Conservation (phyloP, 768 basidiomycete genomes). For the Suillus variegatus region DNA sequence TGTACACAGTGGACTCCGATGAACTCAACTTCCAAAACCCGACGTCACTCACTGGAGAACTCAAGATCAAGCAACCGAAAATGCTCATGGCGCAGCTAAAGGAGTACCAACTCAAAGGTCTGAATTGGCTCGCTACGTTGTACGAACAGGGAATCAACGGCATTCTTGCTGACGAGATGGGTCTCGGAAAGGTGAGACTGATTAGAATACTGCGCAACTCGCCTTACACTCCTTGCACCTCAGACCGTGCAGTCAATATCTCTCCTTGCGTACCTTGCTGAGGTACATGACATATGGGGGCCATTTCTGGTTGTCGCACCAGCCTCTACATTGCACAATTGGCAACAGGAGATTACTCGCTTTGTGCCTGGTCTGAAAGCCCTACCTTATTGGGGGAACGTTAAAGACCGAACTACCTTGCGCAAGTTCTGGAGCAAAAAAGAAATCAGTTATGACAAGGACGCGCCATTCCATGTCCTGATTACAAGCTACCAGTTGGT, state of each 20-base stretch:
- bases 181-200: slow-evolving; percentile 73
- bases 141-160: slow-evolving; percentile 99
- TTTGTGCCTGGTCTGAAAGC: slow-evolving; percentile 95
- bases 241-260: slow-evolving; percentile 99
- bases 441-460: slow-evolving; percentile 91
- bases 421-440: slow-evolving; percentile 99
- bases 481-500: slow-evolving; percentile 98
- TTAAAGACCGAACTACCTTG: slow-evolving; percentile 91
- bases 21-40: slow-evolving; percentile 99
- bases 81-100: slow-evolving; percentile 97
- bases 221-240: slow-evolving; percentile 4
- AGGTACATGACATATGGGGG: slow-evolving; percentile 98
- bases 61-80: slow-evolving; percentile 88
- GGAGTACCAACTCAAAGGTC: slow-evolving; percentile 96
- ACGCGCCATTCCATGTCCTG: slow-evolving; percentile 94
- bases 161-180: slow-evolving; percentile 99
- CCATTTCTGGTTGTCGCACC: slow-evolving; percentile 98
- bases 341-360: slow-evolving; percentile 97
- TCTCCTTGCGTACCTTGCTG: slow-evolving; percentile 91
- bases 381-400: slow-evolving; percentile 97
- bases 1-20: slow-evolving; percentile 78
- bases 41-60: slow-evolving; percentile 78
- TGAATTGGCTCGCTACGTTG: slow-evolving; percentile 96
- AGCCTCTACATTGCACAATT: slow-evolving; percentile 96
- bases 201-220: slow-evolving; percentile 4